phyloP scores from a whole-genome alignment of 139 green algal species.

The Yamagishiella unicocca region DNA sequence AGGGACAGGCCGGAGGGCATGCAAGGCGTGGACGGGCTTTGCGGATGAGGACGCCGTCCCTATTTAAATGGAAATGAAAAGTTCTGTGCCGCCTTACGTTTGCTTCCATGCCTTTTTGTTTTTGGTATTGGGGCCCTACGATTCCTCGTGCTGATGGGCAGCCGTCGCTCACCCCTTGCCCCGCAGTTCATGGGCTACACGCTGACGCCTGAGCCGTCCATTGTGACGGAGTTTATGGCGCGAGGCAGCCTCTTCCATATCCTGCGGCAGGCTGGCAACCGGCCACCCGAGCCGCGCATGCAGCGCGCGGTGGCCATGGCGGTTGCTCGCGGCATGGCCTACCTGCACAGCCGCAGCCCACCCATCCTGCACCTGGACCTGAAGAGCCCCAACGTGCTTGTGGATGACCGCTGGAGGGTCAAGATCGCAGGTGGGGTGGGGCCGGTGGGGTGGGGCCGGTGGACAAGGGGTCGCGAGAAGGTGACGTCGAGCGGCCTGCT shows the following conservation, averaged over 20 bases:
- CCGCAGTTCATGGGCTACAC: slow-evolving; percentile 73
- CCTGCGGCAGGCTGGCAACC: slow-evolving; percentile 50
- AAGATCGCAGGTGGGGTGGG: slow-evolving; percentile 70
- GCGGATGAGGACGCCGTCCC: too few relatives aligned
- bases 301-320: slow-evolving; percentile 66
- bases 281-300: slow-evolving; percentile 50
- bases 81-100: too few relatives aligned
- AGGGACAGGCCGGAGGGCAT: neutral
- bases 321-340: slow-evolving; percentile 80
- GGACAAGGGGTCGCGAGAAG: too few relatives aligned
- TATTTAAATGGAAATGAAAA: too few relatives aligned
- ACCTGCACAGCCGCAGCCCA: slow-evolving; percentile 85
- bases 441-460: neutral
- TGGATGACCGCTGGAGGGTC: slow-evolving; percentile 80
- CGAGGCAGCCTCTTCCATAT: slow-evolving; percentile 67
- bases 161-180: too few relatives aligned
- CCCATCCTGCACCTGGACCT: slow-evolving; percentile 90
- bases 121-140: too few relatives aligned
- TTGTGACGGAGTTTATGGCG: slow-evolving; percentile 67
- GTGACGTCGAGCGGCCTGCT: too few relatives aligned
- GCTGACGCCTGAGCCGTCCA: slow-evolving; percentile 51
- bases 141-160: too few relatives aligned
- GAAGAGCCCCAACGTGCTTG: slow-evolving; percentile 84
- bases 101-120: too few relatives aligned
- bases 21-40: too few relatives aligned